phyloP scores from a whole-genome alignment of 2,329 filamentous ascomycete genomes.

The Hortaea werneckii region DNA sequence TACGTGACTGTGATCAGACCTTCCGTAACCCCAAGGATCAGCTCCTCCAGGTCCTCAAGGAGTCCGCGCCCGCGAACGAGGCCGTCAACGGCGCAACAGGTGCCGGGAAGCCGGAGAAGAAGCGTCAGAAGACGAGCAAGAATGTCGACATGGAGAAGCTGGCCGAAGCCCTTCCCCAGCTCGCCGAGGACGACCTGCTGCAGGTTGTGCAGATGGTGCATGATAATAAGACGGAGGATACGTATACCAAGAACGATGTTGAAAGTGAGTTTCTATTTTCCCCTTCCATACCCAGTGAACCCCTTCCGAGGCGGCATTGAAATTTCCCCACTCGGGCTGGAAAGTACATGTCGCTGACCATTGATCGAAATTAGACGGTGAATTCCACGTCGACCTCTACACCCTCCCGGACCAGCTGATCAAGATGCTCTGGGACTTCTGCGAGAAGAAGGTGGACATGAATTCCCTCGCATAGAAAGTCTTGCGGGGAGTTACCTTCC shows the following conservation, averaged over 20 bases:
- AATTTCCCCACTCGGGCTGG: no score
- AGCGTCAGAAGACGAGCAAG: slow-evolving; percentile 42
- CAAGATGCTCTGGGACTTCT: slow-evolving; percentile 93
- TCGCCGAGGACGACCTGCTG: slow-evolving; percentile 84
- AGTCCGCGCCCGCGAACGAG: slow-evolving; percentile 65
- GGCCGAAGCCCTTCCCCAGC: slow-evolving; percentile 78
- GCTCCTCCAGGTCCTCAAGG: slow-evolving; percentile 67
- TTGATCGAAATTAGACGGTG: slow-evolving; percentile 74
- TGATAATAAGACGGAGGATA: slow-evolving; percentile 88
- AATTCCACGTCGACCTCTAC: slow-evolving; percentile 97
- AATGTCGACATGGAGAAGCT: slow-evolving; percentile 90
- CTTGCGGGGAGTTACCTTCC: background rate
- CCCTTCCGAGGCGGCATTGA: background rate
- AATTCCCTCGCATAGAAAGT: slow-evolving; percentile 12
- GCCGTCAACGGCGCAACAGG: slow-evolving; percentile 48
- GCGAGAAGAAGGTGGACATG: slow-evolving; percentile 30
- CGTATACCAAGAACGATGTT: slow-evolving; percentile 94
- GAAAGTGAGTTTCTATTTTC: slow-evolving; percentile 52
- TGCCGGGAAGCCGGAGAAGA: slow-evolving; percentile 63
- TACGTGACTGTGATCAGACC: slow-evolving; percentile 33
- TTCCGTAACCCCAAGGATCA: slow-evolving; percentile 91
- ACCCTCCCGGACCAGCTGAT: slow-evolving; percentile 85
- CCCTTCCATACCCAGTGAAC: background rate
- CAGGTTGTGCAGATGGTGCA: slow-evolving; percentile 97
- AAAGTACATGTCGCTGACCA: no score